Percentiles rank a stretch among this genome's conserved stretches.
Conservation (phyloP, 169 alveolate species). For the Besnoitia besnoiti region DNA sequence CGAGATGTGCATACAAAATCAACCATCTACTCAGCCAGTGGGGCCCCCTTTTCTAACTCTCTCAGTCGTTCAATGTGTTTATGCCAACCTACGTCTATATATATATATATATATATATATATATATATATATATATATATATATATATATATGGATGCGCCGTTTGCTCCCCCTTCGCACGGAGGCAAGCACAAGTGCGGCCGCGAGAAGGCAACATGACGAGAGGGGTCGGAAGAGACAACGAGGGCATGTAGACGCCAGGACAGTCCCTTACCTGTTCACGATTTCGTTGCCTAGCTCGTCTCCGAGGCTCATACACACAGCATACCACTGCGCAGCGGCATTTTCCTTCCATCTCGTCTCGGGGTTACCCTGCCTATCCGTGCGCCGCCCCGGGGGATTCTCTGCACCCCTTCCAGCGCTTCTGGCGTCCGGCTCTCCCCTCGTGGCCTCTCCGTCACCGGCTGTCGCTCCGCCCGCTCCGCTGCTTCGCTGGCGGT, state of each 20-base stretch:
- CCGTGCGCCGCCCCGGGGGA: background rate
- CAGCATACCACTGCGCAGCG: constrained; percentile 54
- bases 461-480: background rate
- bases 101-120: too few relatives aligned
- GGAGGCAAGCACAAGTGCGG: too few relatives aligned
- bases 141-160: too few relatives aligned
- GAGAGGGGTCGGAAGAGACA: background rate
- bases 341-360: constrained; percentile 20
- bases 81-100: too few relatives aligned
- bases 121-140: background rate
- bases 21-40: too few relatives aligned
- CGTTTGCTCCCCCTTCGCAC: too few relatives aligned
- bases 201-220: too few relatives aligned
- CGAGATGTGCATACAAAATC: too few relatives aligned
- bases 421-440: background rate
- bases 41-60: too few relatives aligned
- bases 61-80: too few relatives aligned
- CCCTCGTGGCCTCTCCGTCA: background rate
- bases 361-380: too few relatives aligned
- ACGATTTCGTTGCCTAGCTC: constrained; percentile 41
- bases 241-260: background rate
- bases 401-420: background rate
- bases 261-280: background rate
- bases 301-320: constrained; percentile 43
- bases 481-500: background rate